Evolutionary conservation across 345 rosid species (phyloP), one percentile per base, ranked within the genome.

Genomic region (Pistacia vera): DNA sequence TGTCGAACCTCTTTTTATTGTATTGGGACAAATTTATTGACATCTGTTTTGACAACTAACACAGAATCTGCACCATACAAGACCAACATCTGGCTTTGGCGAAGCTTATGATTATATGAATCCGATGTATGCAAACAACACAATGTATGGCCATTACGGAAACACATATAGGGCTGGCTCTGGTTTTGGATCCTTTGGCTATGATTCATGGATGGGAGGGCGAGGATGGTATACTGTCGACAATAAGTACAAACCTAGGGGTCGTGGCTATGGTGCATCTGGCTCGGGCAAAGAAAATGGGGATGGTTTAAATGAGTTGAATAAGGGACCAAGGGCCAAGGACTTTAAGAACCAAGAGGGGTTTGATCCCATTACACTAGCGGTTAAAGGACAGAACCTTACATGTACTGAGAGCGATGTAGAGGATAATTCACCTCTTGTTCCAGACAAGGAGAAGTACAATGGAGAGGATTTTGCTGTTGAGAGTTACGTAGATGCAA

Each of bases 261-360:
- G 85, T 71, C 86, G 82, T 79, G 81, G 82, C 71, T 64, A 80
- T 54, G 86, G 82, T 14, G 83, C 71, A 16, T 78, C 72, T 68
- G 81, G 83, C 60, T 86, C 80, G 71, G 89, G 81, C 54, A 89
- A 85, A 68, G 95, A 91, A 83, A 93, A 88, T 73, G 71, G 81
- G 9, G 93, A 90, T 79, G 88, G 95, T 79, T 85, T 91, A 67
- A 90, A 85, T 46, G 98, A 93, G 89, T 88, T 93, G 63, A 91
- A 88, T 73, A 80, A 89, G 81, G 97, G 97, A 72, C 98, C 97
- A 20, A 86, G 98, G 75, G 85, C 86, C 46, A 86, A 83, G 80
- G 86, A 82, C 67, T 79, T 78, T 71, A 88, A 84, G 76, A 87
- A 57, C 67, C 85, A 83, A 67, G 86, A 83, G 66, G 92, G 70